Evolutionary conservation across 2,329 filamentous ascomycete species (phyloP).

Genomic region (Clarireedia hainanense): DNA sequence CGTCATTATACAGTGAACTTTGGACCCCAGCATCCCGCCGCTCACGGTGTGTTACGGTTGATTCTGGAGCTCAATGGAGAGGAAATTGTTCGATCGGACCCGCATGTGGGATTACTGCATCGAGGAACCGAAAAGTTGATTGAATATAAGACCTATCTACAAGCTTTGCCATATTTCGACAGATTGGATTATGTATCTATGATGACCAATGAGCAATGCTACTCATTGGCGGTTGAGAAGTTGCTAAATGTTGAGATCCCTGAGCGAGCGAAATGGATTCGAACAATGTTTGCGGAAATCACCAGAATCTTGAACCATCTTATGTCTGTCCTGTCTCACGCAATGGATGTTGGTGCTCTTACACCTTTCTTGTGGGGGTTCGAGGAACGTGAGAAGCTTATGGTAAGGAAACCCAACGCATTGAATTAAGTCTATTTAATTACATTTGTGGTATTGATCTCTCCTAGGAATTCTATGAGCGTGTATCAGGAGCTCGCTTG

Average conservation of each 20-base stretch:
- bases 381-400: slow-evolving; percentile 98
- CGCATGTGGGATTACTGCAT: slow-evolving; percentile 92
- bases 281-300: slow-evolving; percentile 91
- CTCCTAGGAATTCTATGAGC: slow-evolving; percentile 93
- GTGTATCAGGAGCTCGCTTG: slow-evolving; percentile 94
- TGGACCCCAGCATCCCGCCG: slow-evolving; percentile 94
- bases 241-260: slow-evolving; percentile 94
- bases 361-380: slow-evolving; percentile 99
- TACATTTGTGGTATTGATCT: not conserved
- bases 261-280: slow-evolving; percentile 91
- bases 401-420: slow-evolving; percentile 55
- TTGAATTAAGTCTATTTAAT: slow-evolving; percentile 10
- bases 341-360: slow-evolving; percentile 97
- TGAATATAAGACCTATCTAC: slow-evolving; percentile 99
- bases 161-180: slow-evolving; percentile 97
- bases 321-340: slow-evolving; percentile 95
- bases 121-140: slow-evolving; percentile 98
- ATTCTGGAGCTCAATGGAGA: slow-evolving; percentile 98
- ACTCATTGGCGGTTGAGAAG: slow-evolving; percentile 93
- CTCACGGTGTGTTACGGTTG: slow-evolving; percentile 93
- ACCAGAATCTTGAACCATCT: slow-evolving; percentile 93
- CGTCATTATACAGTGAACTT: slow-evolving; percentile 99
- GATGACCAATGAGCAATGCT: slow-evolving; percentile 99
- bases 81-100: slow-evolving; percentile 93
- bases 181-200: slow-evolving; percentile 98